These are phyloP conservation scores for Dillenia suffruticosa DNA, from an alignment of 164 flowering plant species.

Conservation along the genomic window DNA sequence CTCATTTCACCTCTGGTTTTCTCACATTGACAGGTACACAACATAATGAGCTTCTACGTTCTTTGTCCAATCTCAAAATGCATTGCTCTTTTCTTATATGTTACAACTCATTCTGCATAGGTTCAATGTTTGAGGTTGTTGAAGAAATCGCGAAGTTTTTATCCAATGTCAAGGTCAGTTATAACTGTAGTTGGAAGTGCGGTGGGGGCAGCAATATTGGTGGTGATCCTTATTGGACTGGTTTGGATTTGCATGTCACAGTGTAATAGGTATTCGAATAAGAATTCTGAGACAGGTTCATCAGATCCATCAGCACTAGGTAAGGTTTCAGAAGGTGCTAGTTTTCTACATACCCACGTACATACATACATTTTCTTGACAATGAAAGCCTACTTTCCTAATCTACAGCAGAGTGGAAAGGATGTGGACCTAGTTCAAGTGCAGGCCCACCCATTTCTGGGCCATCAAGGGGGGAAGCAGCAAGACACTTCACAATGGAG, in stretches of 20 bases:
- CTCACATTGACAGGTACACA: no score
- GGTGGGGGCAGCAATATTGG: conserved; percentile 37
- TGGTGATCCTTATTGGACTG: conserved; percentile 23
- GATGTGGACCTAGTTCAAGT: conserved; percentile 28
- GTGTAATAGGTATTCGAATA: conserved; percentile 31
- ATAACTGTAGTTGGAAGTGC: conserved; percentile 40
- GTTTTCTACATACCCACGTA: conserved; percentile 1
- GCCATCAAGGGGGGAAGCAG: conserved; percentile 14
- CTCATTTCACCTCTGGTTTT: no score
- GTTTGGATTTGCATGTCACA: conserved; percentile 37
- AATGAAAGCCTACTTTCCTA: conserved; percentile 3
- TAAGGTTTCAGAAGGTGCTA: conserved; percentile 14
- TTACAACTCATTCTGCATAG: conserved; percentile 6
- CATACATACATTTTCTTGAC: neutral
- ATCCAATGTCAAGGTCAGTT: conserved; percentile 35
- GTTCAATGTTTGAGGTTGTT: conserved; percentile 34
- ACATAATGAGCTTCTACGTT: no score
- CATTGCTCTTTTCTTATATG: neutral
- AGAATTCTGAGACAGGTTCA: conserved; percentile 63
- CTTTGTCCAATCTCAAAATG: no score
- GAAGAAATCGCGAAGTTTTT: conserved; percentile 13
- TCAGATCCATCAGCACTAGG: conserved; percentile 75
- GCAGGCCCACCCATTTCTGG: conserved; percentile 21
- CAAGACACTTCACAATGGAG: conserved; percentile 46
- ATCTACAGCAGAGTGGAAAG: conserved; percentile 38